Evolutionary conservation across 768 basidiomycete species (phyloP).

Genomic region (Amanita molliuscula): DNA sequence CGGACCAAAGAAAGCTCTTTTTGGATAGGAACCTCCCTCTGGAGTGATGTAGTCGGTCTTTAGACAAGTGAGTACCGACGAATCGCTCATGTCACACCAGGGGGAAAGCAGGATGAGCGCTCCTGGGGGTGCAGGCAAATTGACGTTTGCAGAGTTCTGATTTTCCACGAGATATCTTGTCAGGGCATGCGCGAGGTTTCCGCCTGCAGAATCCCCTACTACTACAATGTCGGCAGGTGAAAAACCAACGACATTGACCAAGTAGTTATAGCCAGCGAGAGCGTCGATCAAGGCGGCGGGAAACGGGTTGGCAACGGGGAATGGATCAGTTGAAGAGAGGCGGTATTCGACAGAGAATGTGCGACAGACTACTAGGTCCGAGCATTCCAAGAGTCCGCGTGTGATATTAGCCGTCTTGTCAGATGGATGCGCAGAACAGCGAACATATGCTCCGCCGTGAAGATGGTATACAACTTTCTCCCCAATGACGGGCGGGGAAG

Average conservation of each 20-base stretch:
- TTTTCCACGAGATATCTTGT: constrained; percentile 27
- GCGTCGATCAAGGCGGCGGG: constrained; percentile 45
- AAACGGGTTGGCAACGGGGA: constrained; percentile 29
- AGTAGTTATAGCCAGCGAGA: constrained; percentile 39
- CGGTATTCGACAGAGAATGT: constrained; percentile 63
- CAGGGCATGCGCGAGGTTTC: constrained; percentile 32
- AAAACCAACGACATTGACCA: constrained; percentile 32
- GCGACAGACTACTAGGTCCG: constrained; percentile 31
- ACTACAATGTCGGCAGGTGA: constrained; percentile 32
- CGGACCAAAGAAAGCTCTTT: constrained; percentile 26
- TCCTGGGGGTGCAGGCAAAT: constrained; percentile 14
- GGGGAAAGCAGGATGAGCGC: constrained; percentile 19
- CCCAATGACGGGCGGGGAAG: constrained; percentile 28
- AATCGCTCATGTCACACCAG: constrained; percentile 12
- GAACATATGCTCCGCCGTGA: constrained; percentile 52
- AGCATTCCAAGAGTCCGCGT: constrained; percentile 35
- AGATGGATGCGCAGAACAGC: constrained; percentile 44
- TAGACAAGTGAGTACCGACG: background rate
- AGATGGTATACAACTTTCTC: constrained; percentile 49
- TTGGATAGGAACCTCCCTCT: constrained; percentile 13
- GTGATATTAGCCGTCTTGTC: constrained; percentile 35
- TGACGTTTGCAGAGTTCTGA: constrained; percentile 11
- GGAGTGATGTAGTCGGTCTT: background rate
- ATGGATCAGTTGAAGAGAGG: constrained; percentile 36
- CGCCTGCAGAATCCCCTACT: constrained; percentile 47